A percentile compares a stretch with the other conserved stretches of the same genome.
Evolutionary conservation across 139 green algal genomes (phyloP).

Genomic region (Haematococcus sp.): DNA sequence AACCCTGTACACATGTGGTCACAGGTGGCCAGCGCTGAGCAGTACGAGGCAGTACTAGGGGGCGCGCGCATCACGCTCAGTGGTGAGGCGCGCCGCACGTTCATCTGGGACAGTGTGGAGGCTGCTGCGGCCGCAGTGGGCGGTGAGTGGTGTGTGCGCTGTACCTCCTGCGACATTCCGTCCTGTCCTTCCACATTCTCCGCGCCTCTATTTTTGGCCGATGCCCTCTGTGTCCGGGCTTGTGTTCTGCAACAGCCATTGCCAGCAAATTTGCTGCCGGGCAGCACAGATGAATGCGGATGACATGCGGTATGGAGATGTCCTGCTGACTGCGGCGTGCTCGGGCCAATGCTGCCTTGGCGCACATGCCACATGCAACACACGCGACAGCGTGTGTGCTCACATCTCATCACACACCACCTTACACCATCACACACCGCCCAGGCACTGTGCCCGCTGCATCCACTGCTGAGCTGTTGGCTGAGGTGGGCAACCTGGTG

Average conservation of each 20-base stretch:
- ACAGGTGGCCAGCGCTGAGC: slow-evolving; percentile 52
- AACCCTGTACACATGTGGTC: background rate
- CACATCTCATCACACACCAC: background rate
- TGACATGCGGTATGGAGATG: too few species aligned
- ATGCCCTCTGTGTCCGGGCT: too few species aligned
- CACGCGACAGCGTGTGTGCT: background rate
- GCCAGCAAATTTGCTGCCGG: too few species aligned
- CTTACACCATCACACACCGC: too few species aligned
- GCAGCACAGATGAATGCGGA: too few species aligned
- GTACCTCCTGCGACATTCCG: too few species aligned
- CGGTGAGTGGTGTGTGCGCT: background rate
- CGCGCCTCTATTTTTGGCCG: too few species aligned
- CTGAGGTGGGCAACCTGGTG: slow-evolving; percentile 87
- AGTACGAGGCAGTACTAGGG: slow-evolving; percentile 61
- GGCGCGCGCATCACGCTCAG: slow-evolving; percentile 63
- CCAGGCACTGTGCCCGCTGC: slow-evolving; percentile 58
- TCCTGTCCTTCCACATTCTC: too few species aligned
- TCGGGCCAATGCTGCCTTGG: background rate
- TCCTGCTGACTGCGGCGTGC: background rate
- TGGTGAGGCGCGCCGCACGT: slow-evolving; percentile 41
- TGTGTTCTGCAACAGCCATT: too few species aligned
- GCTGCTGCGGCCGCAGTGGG: slow-evolving; percentile 37
- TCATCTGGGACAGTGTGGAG: slow-evolving; percentile 64
- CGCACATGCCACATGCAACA: background rate
- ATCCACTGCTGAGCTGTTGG: slow-evolving; percentile 61